Percentiles rank a stretch among this genome's conserved stretches.
These are phyloP conservation scores for Thamnidium elegans DNA, from an alignment of 192 early-diverging fungal genomes.

Conservation along the genomic window DNA sequence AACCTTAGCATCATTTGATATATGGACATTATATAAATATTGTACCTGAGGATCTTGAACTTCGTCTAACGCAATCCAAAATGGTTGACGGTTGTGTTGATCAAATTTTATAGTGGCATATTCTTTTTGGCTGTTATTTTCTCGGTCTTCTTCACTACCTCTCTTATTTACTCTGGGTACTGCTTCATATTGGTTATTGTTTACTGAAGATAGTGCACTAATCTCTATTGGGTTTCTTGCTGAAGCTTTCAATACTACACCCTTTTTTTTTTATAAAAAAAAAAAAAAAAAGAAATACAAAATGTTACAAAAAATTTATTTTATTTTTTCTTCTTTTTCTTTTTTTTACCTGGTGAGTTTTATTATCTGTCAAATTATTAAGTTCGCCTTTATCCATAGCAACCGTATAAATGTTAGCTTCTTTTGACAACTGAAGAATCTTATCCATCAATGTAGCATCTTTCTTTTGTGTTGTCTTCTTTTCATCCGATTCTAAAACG, in stretches of 20 bases:
- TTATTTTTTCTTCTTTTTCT: neutral
- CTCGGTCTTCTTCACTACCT: constrained; percentile 7
- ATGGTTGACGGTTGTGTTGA: constrained; percentile 24
- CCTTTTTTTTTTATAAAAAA: constrained; percentile 27
- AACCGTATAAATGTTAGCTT: constrained; percentile 24
- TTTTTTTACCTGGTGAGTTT: constrained; percentile 48
- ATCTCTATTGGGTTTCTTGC: constrained; percentile 22
- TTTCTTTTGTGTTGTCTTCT: constrained; percentile 13
- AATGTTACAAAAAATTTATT: neutral
- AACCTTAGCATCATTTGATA: neutral
- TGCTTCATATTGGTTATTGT: constrained; percentile 6
- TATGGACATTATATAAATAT: neutral
- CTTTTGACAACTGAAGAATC: neutral
- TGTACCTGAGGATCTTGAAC: constrained; percentile 52
- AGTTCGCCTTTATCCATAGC: constrained; percentile 41
- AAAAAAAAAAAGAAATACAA: neutral
- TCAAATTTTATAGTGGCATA: constrained; percentile 7
- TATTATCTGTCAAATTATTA: constrained; percentile 44
- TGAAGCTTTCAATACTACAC: constrained; percentile 49
- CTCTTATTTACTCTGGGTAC: neutral
- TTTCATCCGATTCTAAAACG: neutral
- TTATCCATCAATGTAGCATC: constrained; percentile 4
- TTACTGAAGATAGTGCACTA: neutral
- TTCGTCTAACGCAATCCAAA: constrained; percentile 56
- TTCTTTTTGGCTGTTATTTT: constrained; percentile 8